Evolutionary conservation across 352 stramenopile species (phyloP), one percentile per base, ranked within the genome.

Genomic region (Globisporangium emineosum): DNA sequence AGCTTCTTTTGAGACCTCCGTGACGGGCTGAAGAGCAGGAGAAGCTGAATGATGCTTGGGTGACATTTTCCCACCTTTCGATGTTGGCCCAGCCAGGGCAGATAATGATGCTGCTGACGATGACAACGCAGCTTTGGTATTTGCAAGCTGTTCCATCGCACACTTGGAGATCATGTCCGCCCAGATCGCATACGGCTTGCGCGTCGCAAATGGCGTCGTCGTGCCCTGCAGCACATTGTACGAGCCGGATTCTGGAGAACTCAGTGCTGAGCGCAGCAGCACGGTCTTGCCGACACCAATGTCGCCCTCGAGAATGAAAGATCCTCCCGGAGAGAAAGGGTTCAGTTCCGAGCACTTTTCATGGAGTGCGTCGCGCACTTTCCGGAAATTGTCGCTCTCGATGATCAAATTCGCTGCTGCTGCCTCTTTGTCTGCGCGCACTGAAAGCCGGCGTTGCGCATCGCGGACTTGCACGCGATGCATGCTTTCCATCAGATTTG

Each of bases 401-500:
- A 93, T 84, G 29, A 91, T 84, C 17, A 74, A 68, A 49, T 73
- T 64, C 1, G 70, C 56, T 13, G 67, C 74, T 7, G 82, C 60
- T 2, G 78, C 55, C n/a, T 90, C 76, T 13, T 68, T 66, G 12
- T 86, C 80, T 33, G 79, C 73, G 33, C 77, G 79, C 42, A 80
- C 49, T 0, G 83, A 92, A 6, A 92, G 55, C 15, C 81, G 73
- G 5, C 83, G 76, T 68, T 92, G 81, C 7, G 85, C 85, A 49
- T 93, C 82, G n/a, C 83, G 79, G 5, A 95, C 77, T 71, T 95
- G 86, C 1, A 93, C 82, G n/a, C 79, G 79, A 57, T 95, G 81
- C 84, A 95, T 95, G 45, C 88, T 91, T 42, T 91, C 81, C 86
- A 93, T 93, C 45, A 93, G 65, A 33, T 95, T 93, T 9, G 69